Percentiles rank a stretch among this genome's conserved stretches.
phyloP scores from a whole-genome alignment of 2,329 filamentous ascomycete species.

The Metarhizium anisopliae region DNA sequence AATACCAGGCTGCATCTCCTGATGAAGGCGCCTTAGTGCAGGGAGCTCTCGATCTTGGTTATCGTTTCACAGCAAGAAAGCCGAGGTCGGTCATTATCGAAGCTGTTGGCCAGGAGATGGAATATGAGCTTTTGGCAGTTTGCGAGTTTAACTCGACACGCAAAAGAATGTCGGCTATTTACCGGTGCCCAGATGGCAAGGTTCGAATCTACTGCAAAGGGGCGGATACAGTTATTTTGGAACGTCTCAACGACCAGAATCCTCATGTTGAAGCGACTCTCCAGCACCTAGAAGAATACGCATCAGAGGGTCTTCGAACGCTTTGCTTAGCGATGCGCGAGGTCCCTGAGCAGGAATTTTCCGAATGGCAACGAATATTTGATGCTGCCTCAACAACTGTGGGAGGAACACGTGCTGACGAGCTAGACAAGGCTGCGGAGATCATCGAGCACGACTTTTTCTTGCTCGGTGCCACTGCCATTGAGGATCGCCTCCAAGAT shows the following conservation, averaged over 20 bases:
- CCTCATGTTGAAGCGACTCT: constrained; percentile 83
- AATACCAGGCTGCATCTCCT: constrained; percentile 95
- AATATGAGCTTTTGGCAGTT: constrained; percentile 91
- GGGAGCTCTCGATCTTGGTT: constrained; percentile 76
- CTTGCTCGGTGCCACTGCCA: constrained; percentile 88
- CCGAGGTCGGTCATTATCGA: constrained; percentile 81
- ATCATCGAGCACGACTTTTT: constrained; percentile 89
- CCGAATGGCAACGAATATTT: constrained; percentile 78
- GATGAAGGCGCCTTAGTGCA: constrained; percentile 96
- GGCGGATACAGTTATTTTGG: constrained; percentile 93
- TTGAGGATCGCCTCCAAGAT: constrained; percentile 93
- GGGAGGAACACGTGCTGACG: constrained; percentile 83
- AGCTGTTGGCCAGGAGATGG: constrained; percentile 59
- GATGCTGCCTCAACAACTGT: constrained; percentile 86
- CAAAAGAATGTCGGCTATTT: constrained; percentile 97
- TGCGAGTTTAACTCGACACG: constrained; percentile 94
- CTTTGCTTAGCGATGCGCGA: constrained; percentile 93
- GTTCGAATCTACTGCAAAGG: constrained; percentile 92
- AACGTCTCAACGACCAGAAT: constrained; percentile 76
- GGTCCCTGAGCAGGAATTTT: constrained; percentile 79
- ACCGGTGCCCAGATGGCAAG: constrained; percentile 91
- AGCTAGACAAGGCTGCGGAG: constrained; percentile 94
- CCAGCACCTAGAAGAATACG: constrained; percentile 96
- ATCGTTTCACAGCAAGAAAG: constrained; percentile 84
- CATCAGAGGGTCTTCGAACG: constrained; percentile 88